Base-by-base conservation (phyloP, 352 stramenopile species). In the Globisporangium viniferum region DNA sequence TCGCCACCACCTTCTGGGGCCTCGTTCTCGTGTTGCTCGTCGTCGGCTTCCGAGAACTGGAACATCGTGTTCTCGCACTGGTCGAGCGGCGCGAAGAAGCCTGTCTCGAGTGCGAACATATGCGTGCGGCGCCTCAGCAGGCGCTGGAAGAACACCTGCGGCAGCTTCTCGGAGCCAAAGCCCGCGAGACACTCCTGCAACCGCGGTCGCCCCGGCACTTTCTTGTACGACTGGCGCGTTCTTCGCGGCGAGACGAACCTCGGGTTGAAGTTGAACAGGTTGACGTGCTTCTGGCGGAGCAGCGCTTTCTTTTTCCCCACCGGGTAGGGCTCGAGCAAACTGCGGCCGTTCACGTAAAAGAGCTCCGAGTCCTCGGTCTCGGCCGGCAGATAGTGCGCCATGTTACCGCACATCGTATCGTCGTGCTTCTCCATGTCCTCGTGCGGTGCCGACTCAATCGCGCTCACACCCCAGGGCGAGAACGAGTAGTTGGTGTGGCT, bases 371-470 rank as follows among this genome's bases (percentile, higher is more conserved):
- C 39, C 0, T 64, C 54, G 22, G 70, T 49, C n/a, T 75, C 55
- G 20, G 68, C 64, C 5, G 83, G 79, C 31, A 88, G 55, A 53
- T 82, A 91, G 62, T 93, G 85, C 12, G 80, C 78, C 59, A 91
- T 80, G 67, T 76, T 90, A 14, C 85, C 86, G 31, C 86, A 92
- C 0, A 92, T 69, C 6, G 86, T 91, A 48, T 83, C 72, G 14
- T 73, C 75, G 57, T 93, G 84, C 1, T 75, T 66, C 27, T 73
- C 55, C 64, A 88, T 80, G 69, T 91, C 86, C 18, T 80, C 56
- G 61, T 86, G 88, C n/a, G 83, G 33, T 0, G 70, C 68, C 1
- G 74, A 72, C 3, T 82, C 78, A 10, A 91, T 71, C 48, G 82
- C 78, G 8, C 78, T 84, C 27, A 84, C 78, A 0, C 82, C 80